Evolutionary conservation across 1,139 yeast genomes (phyloP).

Genomic region (Lodderomyces margitis): DNA sequence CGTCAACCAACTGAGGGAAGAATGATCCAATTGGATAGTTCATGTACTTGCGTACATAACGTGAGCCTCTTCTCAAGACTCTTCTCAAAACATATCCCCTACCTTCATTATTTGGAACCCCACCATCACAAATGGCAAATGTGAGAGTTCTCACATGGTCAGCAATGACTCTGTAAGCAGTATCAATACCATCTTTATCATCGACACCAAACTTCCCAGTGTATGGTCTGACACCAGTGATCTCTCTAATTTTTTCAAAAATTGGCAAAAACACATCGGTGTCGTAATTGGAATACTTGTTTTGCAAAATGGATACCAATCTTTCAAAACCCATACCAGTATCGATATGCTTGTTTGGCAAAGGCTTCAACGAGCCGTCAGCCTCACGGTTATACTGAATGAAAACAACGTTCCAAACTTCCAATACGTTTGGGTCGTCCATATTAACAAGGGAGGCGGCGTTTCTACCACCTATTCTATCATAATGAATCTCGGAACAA

Average conservation of each 20-base stretch:
- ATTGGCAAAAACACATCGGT: constrained; percentile 94
- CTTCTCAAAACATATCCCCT: constrained; percentile 97
- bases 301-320: constrained; percentile 89
- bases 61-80: constrained; percentile 95
- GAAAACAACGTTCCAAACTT: constrained; percentile 96
- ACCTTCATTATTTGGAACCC: constrained; percentile 98
- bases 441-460: constrained; percentile 85
- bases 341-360: constrained; percentile 94
- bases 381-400: constrained; percentile 95
- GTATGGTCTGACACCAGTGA: constrained; percentile 90
- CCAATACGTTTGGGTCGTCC: constrained; percentile 97
- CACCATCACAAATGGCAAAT: constrained; percentile 96
- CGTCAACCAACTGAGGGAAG: constrained; percentile 89
- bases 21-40: constrained; percentile 92
- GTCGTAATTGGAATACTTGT: constrained; percentile 89
- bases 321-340: constrained; percentile 99
- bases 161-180: constrained; percentile 96
- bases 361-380: constrained; percentile 72
- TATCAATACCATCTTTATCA: constrained; percentile 91
- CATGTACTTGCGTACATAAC: constrained; percentile 95
- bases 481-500: constrained; percentile 95
- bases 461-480: constrained; percentile 96
- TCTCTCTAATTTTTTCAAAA: constrained; percentile 80
- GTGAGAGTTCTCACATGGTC: constrained; percentile 97
- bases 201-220: constrained; percentile 90